phyloP scores from a whole-genome alignment of 345 rosid genomes.

The Cochlearia excelsa region DNA sequence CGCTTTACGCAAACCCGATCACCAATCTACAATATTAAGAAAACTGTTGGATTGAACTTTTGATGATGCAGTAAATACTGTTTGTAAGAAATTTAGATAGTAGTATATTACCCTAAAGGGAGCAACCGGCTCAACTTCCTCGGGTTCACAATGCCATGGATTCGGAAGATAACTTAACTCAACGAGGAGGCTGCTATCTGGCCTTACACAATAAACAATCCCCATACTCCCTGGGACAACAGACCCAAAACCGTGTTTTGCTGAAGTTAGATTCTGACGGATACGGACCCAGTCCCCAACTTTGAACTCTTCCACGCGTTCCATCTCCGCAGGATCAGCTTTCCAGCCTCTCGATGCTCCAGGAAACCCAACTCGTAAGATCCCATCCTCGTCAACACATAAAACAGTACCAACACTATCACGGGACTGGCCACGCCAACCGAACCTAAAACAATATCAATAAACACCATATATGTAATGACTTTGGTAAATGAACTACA shows the following conservation, averaged over 20 bases:
- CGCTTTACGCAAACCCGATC: constrained; percentile 92
- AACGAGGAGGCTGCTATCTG: constrained; percentile 87
- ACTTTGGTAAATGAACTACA: constrained; percentile 14
- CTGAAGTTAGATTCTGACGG: constrained; percentile 84
- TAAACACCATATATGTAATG: constrained; percentile 24
- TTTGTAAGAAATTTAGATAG: constrained; percentile 20
- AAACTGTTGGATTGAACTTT: constrained; percentile 18
- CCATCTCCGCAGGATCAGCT: constrained; percentile 99
- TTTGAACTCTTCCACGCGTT: constrained; percentile 98
- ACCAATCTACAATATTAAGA: constrained; percentile 65
- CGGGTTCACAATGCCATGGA: constrained; percentile 98
- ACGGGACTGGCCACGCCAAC: constrained; percentile 89
- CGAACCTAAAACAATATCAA: constrained; percentile 61
- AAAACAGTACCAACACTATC: constrained; percentile 94
- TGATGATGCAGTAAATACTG: constrained; percentile 19
- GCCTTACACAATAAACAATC: constrained; percentile 86
- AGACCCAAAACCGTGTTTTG: constrained; percentile 91
- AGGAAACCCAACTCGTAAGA: constrained; percentile 95
- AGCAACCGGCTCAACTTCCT: constrained; percentile 85
- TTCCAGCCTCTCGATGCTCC: constrained; percentile 99
- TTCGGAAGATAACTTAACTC: constrained; percentile 83
- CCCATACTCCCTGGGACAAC: constrained; percentile 98
- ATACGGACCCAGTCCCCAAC: constrained; percentile 99
- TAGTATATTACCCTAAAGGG: constrained; percentile 74
- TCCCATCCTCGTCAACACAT: constrained; percentile 99